These are phyloP conservation scores for Puccinia horiana DNA, from an alignment of 1,284 basidiomycete species.

Conservation along the genomic window DNA sequence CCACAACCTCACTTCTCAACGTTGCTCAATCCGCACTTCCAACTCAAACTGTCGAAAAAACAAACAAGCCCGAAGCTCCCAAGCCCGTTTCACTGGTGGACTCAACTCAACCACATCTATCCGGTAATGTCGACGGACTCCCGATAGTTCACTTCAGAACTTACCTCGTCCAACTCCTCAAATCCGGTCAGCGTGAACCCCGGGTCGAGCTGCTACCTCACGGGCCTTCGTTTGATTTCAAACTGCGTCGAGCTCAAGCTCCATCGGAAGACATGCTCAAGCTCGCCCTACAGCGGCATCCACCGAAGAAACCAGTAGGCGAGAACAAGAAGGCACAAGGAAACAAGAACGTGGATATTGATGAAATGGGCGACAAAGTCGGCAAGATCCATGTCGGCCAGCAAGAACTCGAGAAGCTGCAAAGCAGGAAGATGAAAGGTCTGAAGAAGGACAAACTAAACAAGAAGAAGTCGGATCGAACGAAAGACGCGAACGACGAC, in stretches of 20 bases:
- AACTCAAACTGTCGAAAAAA: constrained; percentile 51
- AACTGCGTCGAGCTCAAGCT: constrained; percentile 71
- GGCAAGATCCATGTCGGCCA: constrained; percentile 84
- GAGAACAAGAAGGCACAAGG: constrained; percentile 73
- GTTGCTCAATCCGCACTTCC: not conserved
- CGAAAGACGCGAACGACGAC: constrained; percentile 9
- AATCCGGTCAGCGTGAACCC: constrained; percentile 76
- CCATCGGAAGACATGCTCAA: constrained; percentile 79
- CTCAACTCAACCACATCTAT: constrained; percentile 58
- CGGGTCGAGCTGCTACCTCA: constrained; percentile 80
- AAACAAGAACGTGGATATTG: constrained; percentile 80
- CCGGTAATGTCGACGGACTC: constrained; percentile 58
- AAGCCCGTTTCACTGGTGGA: constrained; percentile 59
- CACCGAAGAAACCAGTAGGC: constrained; percentile 73
- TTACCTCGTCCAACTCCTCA: constrained; percentile 75
- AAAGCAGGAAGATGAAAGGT: constrained; percentile 90
- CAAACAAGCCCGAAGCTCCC: constrained; percentile 53
- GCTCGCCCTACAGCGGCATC: constrained; percentile 72
- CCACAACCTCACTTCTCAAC: constrained; percentile 28
- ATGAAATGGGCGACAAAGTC: constrained; percentile 95
- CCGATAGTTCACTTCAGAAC: constrained; percentile 85
- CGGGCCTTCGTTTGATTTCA: constrained; percentile 87
- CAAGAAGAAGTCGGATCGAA: not conserved
- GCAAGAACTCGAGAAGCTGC: constrained; percentile 83
- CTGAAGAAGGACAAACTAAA: constrained; percentile 63